Conservation (phyloP, 768 basidiomycete species). For the Rhizopogon vulgaris region DNA sequence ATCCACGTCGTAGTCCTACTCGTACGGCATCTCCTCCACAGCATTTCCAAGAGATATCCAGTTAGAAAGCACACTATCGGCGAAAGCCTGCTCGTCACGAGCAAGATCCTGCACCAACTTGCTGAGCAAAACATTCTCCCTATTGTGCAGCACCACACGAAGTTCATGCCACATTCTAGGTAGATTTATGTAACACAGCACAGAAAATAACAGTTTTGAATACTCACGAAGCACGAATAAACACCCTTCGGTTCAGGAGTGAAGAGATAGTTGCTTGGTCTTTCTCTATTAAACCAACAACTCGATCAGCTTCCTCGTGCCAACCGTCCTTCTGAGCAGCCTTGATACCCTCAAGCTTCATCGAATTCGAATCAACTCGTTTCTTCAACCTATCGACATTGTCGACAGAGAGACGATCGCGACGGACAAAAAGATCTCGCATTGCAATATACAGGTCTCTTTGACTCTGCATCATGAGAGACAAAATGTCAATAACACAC, state of each 20-base stretch:
- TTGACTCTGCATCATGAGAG: slow-evolving; percentile 43
- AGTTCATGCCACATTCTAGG: slow-evolving; percentile 91
- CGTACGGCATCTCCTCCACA: slow-evolving; percentile 81
- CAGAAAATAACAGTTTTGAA: not conserved
- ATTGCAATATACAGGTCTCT: slow-evolving; percentile 84
- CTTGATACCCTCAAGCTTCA: slow-evolving; percentile 73
- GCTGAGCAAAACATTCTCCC: slow-evolving; percentile 79
- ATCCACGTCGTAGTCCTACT: slow-evolving; percentile 35
- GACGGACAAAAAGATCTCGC: slow-evolving; percentile 79
- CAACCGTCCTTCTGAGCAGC: slow-evolving; percentile 72
- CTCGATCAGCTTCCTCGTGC: slow-evolving; percentile 79
- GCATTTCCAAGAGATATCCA: slow-evolving; percentile 72
- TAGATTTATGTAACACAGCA: slow-evolving; percentile 4
- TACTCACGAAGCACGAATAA: slow-evolving; percentile 78
- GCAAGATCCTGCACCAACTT: slow-evolving; percentile 68
- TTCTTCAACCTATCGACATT: slow-evolving; percentile 85
- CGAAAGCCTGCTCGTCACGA: slow-evolving; percentile 65
- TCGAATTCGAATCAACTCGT: slow-evolving; percentile 68
- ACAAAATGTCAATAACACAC: slow-evolving; percentile 6
- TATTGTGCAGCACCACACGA: slow-evolving; percentile 86
- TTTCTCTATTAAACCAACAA: slow-evolving; percentile 67
- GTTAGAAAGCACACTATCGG: slow-evolving; percentile 54
- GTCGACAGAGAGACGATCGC: slow-evolving; percentile 85
- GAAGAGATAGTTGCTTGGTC: slow-evolving; percentile 79
- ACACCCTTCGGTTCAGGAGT: slow-evolving; percentile 73